These are phyloP conservation scores for Achlya hypogyna DNA, from an alignment of 352 stramenopile species.

Conservation along the genomic window DNA sequence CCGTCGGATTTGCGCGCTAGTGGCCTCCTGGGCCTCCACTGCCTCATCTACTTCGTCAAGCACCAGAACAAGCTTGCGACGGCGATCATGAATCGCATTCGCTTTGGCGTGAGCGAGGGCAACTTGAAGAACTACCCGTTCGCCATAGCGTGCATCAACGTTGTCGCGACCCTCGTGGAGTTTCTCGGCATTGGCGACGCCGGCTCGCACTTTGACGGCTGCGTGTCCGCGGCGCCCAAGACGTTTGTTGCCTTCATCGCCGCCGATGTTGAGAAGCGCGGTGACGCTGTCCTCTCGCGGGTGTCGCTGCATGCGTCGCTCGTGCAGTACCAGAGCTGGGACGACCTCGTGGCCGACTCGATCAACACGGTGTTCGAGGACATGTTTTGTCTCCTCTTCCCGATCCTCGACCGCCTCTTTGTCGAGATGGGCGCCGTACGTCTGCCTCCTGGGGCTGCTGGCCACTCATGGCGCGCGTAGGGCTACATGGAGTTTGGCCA, in stretches of 20 bases:
- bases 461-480: slow-evolving; percentile 27
- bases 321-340: slow-evolving; percentile 47
- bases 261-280: slow-evolving; percentile 26
- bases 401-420: slow-evolving; percentile 71
- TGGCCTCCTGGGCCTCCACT: slow-evolving; percentile 75
- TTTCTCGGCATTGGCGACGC: slow-evolving; percentile 68
- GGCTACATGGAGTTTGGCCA: slow-evolving; percentile 87
- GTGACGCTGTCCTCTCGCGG: slow-evolving; percentile 5
- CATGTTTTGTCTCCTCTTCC: slow-evolving; percentile 76
- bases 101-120: slow-evolving; percentile 72
- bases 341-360: slow-evolving; percentile 55
- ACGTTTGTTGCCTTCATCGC: slow-evolving; percentile 67
- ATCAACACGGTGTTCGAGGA: slow-evolving; percentile 81
- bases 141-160: slow-evolving; percentile 82
- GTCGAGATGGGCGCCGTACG: slow-evolving; percentile 80
- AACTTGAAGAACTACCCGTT: slow-evolving; percentile 86
- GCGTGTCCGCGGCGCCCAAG: slow-evolving; percentile 56
- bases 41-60: slow-evolving; percentile 74
- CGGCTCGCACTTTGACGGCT: slow-evolving; percentile 64
- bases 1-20: slow-evolving; percentile 75
- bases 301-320: slow-evolving; percentile 24
- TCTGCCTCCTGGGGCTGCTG: slow-evolving; percentile 14
- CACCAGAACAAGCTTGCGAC: slow-evolving; percentile 37
- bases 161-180: slow-evolving; percentile 60
- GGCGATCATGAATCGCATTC: slow-evolving; percentile 67